Evolutionary conservation across 1,284 basidiomycete genomes (phyloP).

Genomic region (Garcileccinum viscosum): DNA sequence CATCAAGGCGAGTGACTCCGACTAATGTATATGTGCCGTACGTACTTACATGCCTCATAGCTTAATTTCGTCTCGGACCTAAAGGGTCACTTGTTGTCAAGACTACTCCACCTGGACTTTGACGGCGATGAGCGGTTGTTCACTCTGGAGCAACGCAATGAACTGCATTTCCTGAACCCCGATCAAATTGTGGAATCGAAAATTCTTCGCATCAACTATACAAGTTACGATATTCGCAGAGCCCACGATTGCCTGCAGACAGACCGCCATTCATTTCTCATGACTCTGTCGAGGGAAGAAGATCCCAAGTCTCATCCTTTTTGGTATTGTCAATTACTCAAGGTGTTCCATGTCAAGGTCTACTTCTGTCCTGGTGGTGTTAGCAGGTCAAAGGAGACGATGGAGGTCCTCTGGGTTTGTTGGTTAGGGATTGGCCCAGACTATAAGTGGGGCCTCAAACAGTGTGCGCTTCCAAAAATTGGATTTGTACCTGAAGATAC

Average conservation of each 20-base stretch:
- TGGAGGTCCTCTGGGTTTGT: slow-evolving; percentile 18
- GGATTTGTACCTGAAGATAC: slow-evolving; percentile 13
- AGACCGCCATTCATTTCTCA: slow-evolving; percentile 36
- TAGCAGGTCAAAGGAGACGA: neutral
- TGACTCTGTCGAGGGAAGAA: slow-evolving; percentile 39
- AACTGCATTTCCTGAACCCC: neutral
- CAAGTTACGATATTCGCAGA: slow-evolving; percentile 25
- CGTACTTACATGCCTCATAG: neutral
- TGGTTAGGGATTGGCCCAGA: slow-evolving; percentile 17
- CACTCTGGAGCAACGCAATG: neutral
- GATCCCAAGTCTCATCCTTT: slow-evolving; percentile 22
- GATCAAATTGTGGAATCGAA: slow-evolving; percentile 7
- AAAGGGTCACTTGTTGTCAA: slow-evolving; percentile 20
- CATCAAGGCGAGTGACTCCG: neutral
- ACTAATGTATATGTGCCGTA: neutral
- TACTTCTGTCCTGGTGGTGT: neutral
- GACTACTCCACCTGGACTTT: slow-evolving; percentile 11
- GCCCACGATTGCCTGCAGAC: slow-evolving; percentile 47
- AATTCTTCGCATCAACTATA: slow-evolving; percentile 8
- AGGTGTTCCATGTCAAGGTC: slow-evolving; percentile 1
- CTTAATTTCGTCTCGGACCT: neutral
- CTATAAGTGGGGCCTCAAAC: slow-evolving; percentile 11
- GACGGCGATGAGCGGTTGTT: slow-evolving; percentile 17
- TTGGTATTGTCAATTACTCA: slow-evolving; percentile 21
- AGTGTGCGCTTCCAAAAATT: slow-evolving; percentile 15